Base-by-base conservation (phyloP, 2,329 filamentous ascomycete genomes). In the Microdochium trichocladiopsis region DNA sequence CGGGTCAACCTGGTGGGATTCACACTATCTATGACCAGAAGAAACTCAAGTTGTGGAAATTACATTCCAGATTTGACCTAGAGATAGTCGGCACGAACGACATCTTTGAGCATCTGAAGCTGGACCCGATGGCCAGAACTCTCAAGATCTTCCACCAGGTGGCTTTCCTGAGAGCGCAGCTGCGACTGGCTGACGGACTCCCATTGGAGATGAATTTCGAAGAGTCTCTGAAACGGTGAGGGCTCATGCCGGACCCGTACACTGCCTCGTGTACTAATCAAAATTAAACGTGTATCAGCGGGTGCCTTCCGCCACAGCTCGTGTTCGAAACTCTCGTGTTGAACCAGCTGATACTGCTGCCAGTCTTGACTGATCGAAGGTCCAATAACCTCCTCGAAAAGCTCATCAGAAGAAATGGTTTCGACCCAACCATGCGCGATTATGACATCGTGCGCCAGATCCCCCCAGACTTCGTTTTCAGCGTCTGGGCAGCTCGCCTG, bases 91-190 rank as follows among this genome's bases (percentile, higher is more conserved):
- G 49, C n/a, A 55, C 53, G 4, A 48, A 55, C 10, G 51, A 53
- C 45, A 45, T 55, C 11, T 8, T 53, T 22, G 51, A 55, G 25
- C 53, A 55, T 21, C 37, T 55, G 8, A 4, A 45, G 10, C 49
- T 51, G 18, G 47, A 55, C 28, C 45, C 53, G 4, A 45, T 41
- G 6, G 24, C 28, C 4, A 47, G 25, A 23, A 51, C 49, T 12
- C 43, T 55, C 21, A 49, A 41, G n/a, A 24, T 55, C 2, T 55
- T 55, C 45, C 53, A 55, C 48, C 53, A 55, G n/a, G 53, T 50
- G 12, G 48, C 51, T 6, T 55, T 49, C 18, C 18, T 53, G 36
- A 50, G 52, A 12, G 45, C 45, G 3, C 43, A 53, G 10, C 47
- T 53, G 25, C 25, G 37, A 11, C 41, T 41, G 21, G 48, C 49